Percentiles rank a stretch among this genome's conserved stretches.
These are phyloP conservation scores for Monosporascus ibericus DNA, from an alignment of 2,329 filamentous ascomycete genomes.

Conservation along the genomic window DNA sequence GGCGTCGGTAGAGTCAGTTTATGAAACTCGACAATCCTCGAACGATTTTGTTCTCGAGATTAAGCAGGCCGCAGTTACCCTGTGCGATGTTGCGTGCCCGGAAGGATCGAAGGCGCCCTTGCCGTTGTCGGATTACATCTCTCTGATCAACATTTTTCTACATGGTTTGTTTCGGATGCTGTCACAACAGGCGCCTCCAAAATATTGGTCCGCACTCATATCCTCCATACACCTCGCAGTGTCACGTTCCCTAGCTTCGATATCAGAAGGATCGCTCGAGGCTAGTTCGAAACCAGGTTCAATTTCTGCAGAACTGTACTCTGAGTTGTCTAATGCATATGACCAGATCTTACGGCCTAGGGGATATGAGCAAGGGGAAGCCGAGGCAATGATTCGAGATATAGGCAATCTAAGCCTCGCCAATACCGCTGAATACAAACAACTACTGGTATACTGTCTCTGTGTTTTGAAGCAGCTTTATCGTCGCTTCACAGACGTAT, in stretches of 20 bases:
- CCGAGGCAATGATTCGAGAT: not conserved
- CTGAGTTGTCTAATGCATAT: slow-evolving; percentile 1
- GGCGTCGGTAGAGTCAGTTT: slow-evolving; percentile 17
- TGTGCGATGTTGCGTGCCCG: slow-evolving; percentile 46
- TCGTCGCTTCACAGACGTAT: slow-evolving; percentile 18
- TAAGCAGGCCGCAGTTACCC: slow-evolving; percentile 33
- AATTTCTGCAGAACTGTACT: slow-evolving; percentile 16
- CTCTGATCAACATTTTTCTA: slow-evolving; percentile 29
- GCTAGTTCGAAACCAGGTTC: slow-evolving; percentile 1
- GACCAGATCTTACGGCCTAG: not conserved
- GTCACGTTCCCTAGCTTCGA: slow-evolving; percentile 7
- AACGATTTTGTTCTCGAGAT: slow-evolving; percentile 17
- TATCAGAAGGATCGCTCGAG: not conserved
- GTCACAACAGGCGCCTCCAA: slow-evolving; percentile 11
- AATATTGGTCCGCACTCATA: slow-evolving; percentile 21
- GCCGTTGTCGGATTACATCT: slow-evolving; percentile 35
- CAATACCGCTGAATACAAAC: slow-evolving; percentile 3
- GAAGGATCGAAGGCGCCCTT: slow-evolving; percentile 24
- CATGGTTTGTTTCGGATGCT: slow-evolving; percentile 17
- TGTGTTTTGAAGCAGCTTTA: slow-evolving; percentile 24
- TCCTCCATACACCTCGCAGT: slow-evolving; percentile 20
- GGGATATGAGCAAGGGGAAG: slow-evolving; percentile 5
- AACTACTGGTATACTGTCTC: slow-evolving; percentile 19
- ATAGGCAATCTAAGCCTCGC: slow-evolving; percentile 7
- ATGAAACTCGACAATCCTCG: slow-evolving; percentile 9